Percentiles rank a stretch among this genome's conserved stretches.
These are phyloP conservation scores for Lablab purpureus DNA, from an alignment of 306 rosid species.

Conservation along the genomic window DNA sequence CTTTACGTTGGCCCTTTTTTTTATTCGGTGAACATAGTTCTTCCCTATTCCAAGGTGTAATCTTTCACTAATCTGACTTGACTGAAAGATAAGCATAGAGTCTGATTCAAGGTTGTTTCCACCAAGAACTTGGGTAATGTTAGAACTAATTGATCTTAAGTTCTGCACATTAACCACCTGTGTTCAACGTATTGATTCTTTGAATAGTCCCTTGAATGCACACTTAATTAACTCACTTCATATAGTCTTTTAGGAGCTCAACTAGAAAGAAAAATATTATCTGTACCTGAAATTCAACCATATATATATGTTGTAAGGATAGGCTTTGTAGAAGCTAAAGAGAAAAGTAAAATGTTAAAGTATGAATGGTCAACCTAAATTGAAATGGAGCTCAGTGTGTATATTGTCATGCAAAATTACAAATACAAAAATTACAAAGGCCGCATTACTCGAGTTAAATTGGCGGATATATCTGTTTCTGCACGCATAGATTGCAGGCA, in stretches of 20 bases:
- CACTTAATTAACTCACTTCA: neutral
- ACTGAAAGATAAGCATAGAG: too few relatives aligned
- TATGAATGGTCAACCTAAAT: slow-evolving; percentile 45
- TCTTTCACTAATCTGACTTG: too few relatives aligned
- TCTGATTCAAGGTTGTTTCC: too few relatives aligned
- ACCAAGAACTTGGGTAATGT: too few relatives aligned
- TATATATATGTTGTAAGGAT: neutral
- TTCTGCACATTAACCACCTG: too few relatives aligned
- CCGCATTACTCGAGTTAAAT: slow-evolving; percentile 26
- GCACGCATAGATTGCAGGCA: slow-evolving; percentile 48
- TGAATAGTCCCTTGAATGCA: neutral
- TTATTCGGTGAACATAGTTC: too few relatives aligned
- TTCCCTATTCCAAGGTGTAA: too few relatives aligned
- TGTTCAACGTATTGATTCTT: too few relatives aligned
- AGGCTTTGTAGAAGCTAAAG: neutral
- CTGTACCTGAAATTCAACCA: neutral
- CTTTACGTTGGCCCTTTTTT: neutral
- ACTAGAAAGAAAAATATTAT: neutral
- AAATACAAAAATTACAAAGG: slow-evolving; percentile 40
- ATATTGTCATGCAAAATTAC: slow-evolving; percentile 46
- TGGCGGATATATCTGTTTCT: slow-evolving; percentile 45
- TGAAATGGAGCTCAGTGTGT: neutral
- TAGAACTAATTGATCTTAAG: too few relatives aligned
- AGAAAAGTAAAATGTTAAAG: slow-evolving; percentile 47
- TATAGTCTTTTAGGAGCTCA: neutral